Evolutionary conservation across 371 early-diverging fungal genomes (phyloP), one percentile per base, ranked within the genome.

Genomic region (Saksenaea oblongispora): DNA sequence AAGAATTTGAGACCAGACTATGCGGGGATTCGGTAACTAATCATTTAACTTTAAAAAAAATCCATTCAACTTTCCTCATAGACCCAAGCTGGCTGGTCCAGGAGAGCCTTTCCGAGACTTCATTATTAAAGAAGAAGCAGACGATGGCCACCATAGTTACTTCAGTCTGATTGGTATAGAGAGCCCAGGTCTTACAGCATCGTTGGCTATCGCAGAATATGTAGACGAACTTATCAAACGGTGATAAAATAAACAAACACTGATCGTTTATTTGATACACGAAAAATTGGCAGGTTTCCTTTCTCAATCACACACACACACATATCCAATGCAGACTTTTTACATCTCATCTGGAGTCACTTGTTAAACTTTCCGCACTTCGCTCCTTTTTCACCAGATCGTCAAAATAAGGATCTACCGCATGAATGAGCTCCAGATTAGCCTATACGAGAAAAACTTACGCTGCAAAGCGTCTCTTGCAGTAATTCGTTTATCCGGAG

Each of bases 111-210:
- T 92, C 66, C 71, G 79, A 54, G 96, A 96, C 66, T 96, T 96
- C 78, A 75, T 87, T 0, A 87, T 95, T 35, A 74, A 83, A 26
- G 85, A 90, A 34, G 88, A 88, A 61, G 51, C 34, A 0, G 72
- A 78, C 7, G 62, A 58, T 27, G 86, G 79, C 0, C 61, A 79
- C 28, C 65, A 75, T 0, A 87, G 88, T 1, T 88, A 92, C 65
- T 86, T 93, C 54, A 90, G 90, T 44, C 73, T 94, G 24, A 70
- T 91, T 3, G 96, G 95, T 24, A 94, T 96, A 28, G 96, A 96
- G 69, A 92, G 93, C 56, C 96, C 96, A 1, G 96, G 96, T 1
- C 68, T 96, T 44, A 96, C 96, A 9, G 82, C 91, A 2, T 89
- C 92, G 2, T 78, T 94, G 34, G 95, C 96, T 0, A 94, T 96